These are phyloP conservation scores for Sporothrix variecibatus DNA, from an alignment of 2,329 filamentous ascomycete genomes.

Conservation along the genomic window DNA sequence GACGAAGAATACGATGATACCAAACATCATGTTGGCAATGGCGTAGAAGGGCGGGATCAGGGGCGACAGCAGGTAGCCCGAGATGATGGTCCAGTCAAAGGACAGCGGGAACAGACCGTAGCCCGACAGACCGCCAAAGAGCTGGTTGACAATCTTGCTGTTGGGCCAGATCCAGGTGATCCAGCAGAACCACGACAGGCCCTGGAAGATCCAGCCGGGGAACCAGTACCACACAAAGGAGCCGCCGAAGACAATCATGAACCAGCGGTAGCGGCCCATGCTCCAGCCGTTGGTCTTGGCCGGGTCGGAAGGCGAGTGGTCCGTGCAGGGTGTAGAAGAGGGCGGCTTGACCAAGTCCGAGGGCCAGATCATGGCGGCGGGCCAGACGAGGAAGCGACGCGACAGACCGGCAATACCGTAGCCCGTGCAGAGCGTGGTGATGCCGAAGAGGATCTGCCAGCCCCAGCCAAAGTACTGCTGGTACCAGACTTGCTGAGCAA, in stretches of 20 bases:
- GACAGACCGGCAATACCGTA: slow-evolving; percentile 64
- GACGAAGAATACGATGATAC: slow-evolving; percentile 58
- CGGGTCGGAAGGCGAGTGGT: slow-evolving; percentile 57
- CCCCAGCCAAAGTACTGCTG: slow-evolving; percentile 56
- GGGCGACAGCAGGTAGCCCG: slow-evolving; percentile 52
- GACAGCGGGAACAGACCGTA: slow-evolving; percentile 44
- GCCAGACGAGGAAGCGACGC: slow-evolving; percentile 61
- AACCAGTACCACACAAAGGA: slow-evolving; percentile 59
- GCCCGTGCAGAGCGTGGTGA: slow-evolving; percentile 64
- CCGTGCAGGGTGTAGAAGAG: slow-evolving; percentile 68
- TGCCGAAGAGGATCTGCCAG: slow-evolving; percentile 60
- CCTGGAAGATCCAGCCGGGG: slow-evolving; percentile 58
- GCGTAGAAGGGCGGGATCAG: slow-evolving; percentile 57
- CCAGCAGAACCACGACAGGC: slow-evolving; percentile 48
- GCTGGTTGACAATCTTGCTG: slow-evolving; percentile 47
- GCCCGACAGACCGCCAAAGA: slow-evolving; percentile 48
- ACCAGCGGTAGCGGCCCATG: slow-evolving; percentile 64
- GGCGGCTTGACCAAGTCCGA: slow-evolving; percentile 61
- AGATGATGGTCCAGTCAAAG: slow-evolving; percentile 46
- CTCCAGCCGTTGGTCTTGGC: slow-evolving; percentile 59
- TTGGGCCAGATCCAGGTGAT: slow-evolving; percentile 52
- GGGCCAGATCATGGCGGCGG: slow-evolving; percentile 67
- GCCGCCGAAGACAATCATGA: slow-evolving; percentile 56
- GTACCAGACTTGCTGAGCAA: slow-evolving; percentile 55
- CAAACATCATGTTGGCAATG: slow-evolving; percentile 56